Evolutionary conservation across 495 filamentous ascomycete species (phyloP), one percentile per base, ranked within the genome.

Genomic region (Tuber indicum): DNA sequence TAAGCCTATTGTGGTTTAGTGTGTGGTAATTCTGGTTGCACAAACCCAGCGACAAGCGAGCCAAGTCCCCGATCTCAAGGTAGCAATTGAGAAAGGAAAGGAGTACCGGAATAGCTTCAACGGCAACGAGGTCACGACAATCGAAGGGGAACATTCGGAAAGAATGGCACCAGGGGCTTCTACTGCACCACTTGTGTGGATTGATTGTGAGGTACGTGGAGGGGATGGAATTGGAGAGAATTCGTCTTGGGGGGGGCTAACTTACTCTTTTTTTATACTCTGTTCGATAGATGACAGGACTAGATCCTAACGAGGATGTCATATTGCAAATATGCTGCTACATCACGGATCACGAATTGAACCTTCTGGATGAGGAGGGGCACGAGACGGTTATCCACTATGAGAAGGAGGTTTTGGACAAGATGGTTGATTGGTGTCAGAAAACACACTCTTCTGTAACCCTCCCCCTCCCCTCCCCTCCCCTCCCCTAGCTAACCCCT

Each of bases 321-420:
- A 97, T 99, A 82, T 89, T 99, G 79, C 93, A 96, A 83, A 92
- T 99, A 45, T 96, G 91, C 84, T 99, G 96, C 86, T 92, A 96
- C 85, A 89, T 99, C 83, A 99, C 96, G 12, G 90, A 95, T 81
- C 87, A 88, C 69, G 85, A 94, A 52, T 88, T 99, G 39, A 87
- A 92, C 58, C 82, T 97, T 43, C 85, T 97, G 19, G 94, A 98
- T 70, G 85, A 89, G 19, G 84, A 87, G 39, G 96, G 96, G 76
- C 96, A 91, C 87, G 93, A 95, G 77, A 87, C 88, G 19, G 87
- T 96, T 70, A 89, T 99, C 74, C 92, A 94, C 83, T 92, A 94
- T 76, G 85, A 90, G 4, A 88, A 90, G 81, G 87, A 89, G 75
- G 86, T 87, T 47, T 90, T 99, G 80, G 90, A 91, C 83, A 79